Evolutionary conservation across 2,329 filamentous ascomycete species (phyloP), one percentile per base, ranked within the genome.

Genomic region (Mariannaea elegans): DNA sequence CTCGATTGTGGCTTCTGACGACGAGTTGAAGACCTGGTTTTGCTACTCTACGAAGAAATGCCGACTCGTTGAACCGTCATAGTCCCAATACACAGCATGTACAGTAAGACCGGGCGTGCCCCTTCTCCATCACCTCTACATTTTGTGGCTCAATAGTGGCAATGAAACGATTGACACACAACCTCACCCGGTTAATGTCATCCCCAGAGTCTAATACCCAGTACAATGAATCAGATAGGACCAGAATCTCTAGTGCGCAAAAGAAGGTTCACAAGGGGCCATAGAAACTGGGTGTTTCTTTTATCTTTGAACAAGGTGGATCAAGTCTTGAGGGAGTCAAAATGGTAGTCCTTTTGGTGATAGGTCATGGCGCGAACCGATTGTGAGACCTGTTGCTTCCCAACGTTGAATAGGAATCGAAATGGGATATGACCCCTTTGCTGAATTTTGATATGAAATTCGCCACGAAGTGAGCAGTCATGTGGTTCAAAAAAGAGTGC

Each of bases 371-470:
- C 24, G 47, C 32, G 21, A 36, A 16, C 36, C 23, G 19, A 31
- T 38, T 23, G 53, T 10, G 31, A 34, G 19, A 42, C 38, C 21
- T 31, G 50, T 19, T 10, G 16, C 8, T 19, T 19, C 16, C 19
- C 4, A 31, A 27, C 23, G 14, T 16, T 45, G 34, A 44, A 27
- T 21, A 48, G 44, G 10, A 27, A 23, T 19, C n/a, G 34, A 36
- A 9, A 27, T 27, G 27, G 29, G 21, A 59, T 18, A 44, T 46
- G 18, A 18, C 19, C 45, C 24, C 14, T 27, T 47, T 36, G 6
- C 42, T 36, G 23, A 34, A 41, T 12, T 34, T 52, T 42, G 42
- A 48, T 42, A 44, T 53, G 49, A 48, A 48, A 53, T 53, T 59
- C 24, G 56, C 56, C 56, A 59, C 56, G 10, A 9, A 32, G 6